A percentile compares a stretch with the other conserved stretches of the same genome.
Conservation (phyloP, 1,284 basidiomycete genomes). For the Schizophyllum commune region DNA sequence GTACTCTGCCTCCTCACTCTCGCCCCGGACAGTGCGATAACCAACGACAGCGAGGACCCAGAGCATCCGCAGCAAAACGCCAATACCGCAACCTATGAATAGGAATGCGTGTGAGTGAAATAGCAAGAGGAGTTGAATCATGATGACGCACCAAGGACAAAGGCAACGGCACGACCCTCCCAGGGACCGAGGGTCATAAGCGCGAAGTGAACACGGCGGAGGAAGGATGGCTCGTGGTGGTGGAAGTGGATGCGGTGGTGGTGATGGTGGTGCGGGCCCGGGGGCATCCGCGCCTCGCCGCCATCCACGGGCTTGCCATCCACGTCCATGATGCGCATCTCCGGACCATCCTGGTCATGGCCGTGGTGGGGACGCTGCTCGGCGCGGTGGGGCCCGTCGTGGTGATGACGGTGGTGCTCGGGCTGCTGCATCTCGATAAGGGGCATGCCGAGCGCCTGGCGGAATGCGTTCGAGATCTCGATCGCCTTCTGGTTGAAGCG, state of each 20-base stretch:
- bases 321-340: background rate
- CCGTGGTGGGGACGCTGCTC: background rate
- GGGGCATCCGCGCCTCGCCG: conserved; percentile 19
- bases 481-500: conserved; percentile 35
- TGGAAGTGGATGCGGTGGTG: conserved; percentile 24
- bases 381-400: background rate
- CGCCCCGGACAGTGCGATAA: conserved; percentile 44
- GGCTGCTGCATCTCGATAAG: conserved; percentile 24
- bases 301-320: conserved; percentile 5
- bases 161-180: conserved; percentile 72
- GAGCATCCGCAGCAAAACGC: conserved; percentile 70
- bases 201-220: conserved; percentile 51
- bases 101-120: background rate
- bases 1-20: conserved; percentile 16
- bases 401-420: conserved; percentile 7
- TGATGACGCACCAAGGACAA: conserved; percentile 59
- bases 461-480: conserved; percentile 39
- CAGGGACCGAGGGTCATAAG: conserved; percentile 66
- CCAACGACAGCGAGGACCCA: conserved; percentile 59
- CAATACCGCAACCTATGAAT: conserved; percentile 61
- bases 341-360: background rate
- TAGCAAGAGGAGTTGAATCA: background rate
- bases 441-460: conserved; percentile 40
- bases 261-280: conserved; percentile 14
- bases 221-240: conserved; percentile 32